Evolutionary conservation across 306 rosid genomes (phyloP).

Genomic region (Morella rubra): DNA sequence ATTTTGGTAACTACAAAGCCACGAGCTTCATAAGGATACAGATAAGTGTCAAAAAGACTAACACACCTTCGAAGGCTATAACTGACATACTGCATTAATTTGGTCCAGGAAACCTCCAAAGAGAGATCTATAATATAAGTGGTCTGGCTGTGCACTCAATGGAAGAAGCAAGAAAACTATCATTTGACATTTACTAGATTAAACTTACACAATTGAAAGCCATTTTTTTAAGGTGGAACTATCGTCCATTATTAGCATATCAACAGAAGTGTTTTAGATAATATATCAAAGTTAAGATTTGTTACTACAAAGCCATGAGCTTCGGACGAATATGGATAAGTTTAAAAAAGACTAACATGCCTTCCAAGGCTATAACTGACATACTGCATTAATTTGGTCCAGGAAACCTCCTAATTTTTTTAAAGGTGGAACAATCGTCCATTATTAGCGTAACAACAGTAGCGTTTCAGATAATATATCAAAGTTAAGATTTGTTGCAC

Average conservation of each 20-base stretch:
- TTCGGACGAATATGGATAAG: too few species aligned
- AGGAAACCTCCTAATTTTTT: too few species aligned
- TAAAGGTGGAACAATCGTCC: too few species aligned
- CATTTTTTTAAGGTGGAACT: too few species aligned
- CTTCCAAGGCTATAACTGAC: too few species aligned
- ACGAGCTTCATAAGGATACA: not conserved
- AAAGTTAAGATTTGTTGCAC: not conserved
- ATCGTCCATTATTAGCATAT: too few species aligned
- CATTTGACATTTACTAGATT: not conserved
- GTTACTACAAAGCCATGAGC: too few species aligned
- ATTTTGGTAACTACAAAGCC: not conserved
- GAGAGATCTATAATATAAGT: not conserved
- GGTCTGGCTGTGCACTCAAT: not conserved
- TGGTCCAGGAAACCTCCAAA: not conserved
- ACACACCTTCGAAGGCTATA: not conserved
- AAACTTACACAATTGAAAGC: not conserved
- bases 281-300: too few species aligned
- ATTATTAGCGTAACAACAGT: not conserved
- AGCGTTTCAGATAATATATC: not conserved
- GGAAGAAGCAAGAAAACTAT: conserved; percentile 3
- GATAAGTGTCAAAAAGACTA: not conserved
- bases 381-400: too few species aligned
- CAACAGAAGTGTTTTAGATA: too few species aligned
- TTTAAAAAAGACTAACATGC: too few species aligned
- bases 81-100: not conserved